phyloP scores from a whole-genome alignment of 2,329 filamentous ascomycete species.

The Cercospora berteroae region DNA sequence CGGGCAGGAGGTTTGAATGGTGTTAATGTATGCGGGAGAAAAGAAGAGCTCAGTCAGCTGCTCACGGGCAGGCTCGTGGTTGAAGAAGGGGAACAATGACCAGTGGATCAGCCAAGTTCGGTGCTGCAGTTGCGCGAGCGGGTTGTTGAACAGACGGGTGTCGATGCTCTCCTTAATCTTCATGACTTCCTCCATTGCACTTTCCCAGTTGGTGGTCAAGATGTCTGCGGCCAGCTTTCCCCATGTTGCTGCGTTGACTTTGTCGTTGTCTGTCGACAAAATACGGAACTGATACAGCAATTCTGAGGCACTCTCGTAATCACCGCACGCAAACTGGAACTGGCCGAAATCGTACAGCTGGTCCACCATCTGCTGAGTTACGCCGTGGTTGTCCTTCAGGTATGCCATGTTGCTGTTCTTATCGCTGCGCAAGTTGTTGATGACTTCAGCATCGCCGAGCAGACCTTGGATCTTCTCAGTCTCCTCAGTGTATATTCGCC shows the following conservation, averaged over 20 bases:
- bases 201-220: constrained; percentile 91
- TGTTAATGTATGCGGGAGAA: constrained; percentile 97
- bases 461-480: constrained; percentile 86
- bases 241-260: constrained; percentile 93
- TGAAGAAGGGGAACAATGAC: constrained; percentile 98
- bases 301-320: constrained; percentile 86
- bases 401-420: constrained; percentile 99
- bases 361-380: constrained; percentile 93
- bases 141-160: constrained; percentile 92
- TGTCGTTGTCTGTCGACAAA: constrained; percentile 96
- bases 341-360: constrained; percentile 92
- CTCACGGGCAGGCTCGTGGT: constrained; percentile 88
- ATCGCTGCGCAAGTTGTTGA: constrained; percentile 87
- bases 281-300: constrained; percentile 97
- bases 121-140: constrained; percentile 90
- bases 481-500: constrained; percentile 82
- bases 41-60: constrained; percentile 94
- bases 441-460: constrained; percentile 82
- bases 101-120: constrained; percentile 98
- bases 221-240: constrained; percentile 97
- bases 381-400: constrained; percentile 92
- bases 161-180: constrained; percentile 93
- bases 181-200: constrained; percentile 82
- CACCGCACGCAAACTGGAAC: constrained; percentile 96
- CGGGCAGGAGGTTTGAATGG: constrained; percentile 94